Percentiles rank a stretch among this genome's conserved stretches.
phyloP scores from a whole-genome alignment of 2,329 filamentous ascomycete genomes.

The Pseudofabraea citricarpa region DNA sequence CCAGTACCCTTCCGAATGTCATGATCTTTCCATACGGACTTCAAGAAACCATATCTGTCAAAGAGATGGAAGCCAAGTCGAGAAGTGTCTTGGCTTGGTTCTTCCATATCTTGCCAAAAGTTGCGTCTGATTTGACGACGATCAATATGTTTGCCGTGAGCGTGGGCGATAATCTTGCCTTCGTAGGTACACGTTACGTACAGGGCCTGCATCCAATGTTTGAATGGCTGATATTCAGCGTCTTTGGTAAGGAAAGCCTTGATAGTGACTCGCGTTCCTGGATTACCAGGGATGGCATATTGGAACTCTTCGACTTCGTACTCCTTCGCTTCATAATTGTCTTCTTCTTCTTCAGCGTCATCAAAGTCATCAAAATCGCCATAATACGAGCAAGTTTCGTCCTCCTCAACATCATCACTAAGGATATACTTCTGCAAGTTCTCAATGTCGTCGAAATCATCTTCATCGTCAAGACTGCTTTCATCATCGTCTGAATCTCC shows the following conservation, averaged over 20 bases:
- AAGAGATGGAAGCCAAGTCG: slow-evolving; percentile 32
- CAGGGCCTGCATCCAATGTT: slow-evolving; percentile 13
- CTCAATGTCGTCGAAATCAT: neutral
- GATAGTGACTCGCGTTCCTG: neutral
- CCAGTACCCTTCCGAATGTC: slow-evolving; percentile 22
- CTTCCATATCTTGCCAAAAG: slow-evolving; percentile 32
- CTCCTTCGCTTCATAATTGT: neutral
- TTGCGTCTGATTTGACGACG: slow-evolving; percentile 18
- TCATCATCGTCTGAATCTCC: neutral
- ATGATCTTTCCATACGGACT: slow-evolving; percentile 27
- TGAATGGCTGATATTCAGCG: neutral
- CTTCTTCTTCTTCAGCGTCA: neutral
- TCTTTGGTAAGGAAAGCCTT: neutral
- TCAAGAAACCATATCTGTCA: slow-evolving; percentile 32
- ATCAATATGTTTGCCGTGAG: slow-evolving; percentile 20
- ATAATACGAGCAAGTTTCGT: too few species aligned
- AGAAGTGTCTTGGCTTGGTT: slow-evolving; percentile 21
- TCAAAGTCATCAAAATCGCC: too few species aligned
- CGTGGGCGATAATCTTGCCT: slow-evolving; percentile 15
- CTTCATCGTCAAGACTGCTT: neutral
- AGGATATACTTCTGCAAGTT: too few species aligned
- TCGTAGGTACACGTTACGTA: slow-evolving; percentile 7
- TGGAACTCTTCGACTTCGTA: neutral
- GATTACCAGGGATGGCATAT: neutral
- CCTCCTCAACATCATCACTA: too few species aligned